Evolutionary conservation across 805 yeast species (phyloP).

Genomic region (Kuraishia cidri): DNA sequence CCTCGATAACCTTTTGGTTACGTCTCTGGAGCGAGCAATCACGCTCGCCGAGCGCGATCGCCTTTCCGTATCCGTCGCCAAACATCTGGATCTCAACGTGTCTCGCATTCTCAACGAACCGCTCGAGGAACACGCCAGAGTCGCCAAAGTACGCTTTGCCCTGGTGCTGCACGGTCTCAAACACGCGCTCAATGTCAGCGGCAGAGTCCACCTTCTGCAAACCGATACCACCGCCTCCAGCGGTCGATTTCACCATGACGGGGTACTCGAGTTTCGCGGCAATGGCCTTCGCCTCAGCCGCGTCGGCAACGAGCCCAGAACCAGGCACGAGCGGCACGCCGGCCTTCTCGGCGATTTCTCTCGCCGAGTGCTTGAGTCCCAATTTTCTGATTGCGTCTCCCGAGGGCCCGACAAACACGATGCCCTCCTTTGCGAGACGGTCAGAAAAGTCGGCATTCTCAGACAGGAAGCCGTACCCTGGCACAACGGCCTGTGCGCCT

Average conservation of each 20-base stretch:
- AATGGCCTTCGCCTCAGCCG: slow-evolving; percentile 66
- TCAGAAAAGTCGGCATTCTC: slow-evolving; percentile 97
- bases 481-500: slow-evolving; percentile 91
- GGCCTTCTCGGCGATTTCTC: slow-evolving; percentile 88
- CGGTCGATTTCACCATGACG: slow-evolving; percentile 93
- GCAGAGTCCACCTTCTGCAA: slow-evolving; percentile 84
- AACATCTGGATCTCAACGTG: slow-evolving; percentile 96
- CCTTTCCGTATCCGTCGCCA: slow-evolving; percentile 92
- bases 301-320: slow-evolving; percentile 65
- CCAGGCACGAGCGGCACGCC: slow-evolving; percentile 98
- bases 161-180: slow-evolving; percentile 87
- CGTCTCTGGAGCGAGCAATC: slow-evolving; percentile 97
- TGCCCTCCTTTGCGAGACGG: slow-evolving; percentile 72
- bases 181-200: slow-evolving; percentile 74
- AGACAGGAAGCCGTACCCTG: slow-evolving; percentile 94
- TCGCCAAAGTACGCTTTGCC: slow-evolving; percentile 92
- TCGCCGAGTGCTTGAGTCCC: slow-evolving; percentile 94
- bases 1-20: slow-evolving; percentile 93
- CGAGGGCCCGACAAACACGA: slow-evolving; percentile 93
- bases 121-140: slow-evolving; percentile 89
- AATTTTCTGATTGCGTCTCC: slow-evolving; percentile 87
- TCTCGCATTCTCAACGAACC: slow-evolving; percentile 91
- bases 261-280: slow-evolving; percentile 80
- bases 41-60: slow-evolving; percentile 92
- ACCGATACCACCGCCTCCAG: slow-evolving; percentile 99